A percentile compares a stretch with the other conserved stretches of the same genome.
phyloP scores from a whole-genome alignment of 805 yeast genomes.

The Candida khao-thaluensis region DNA sequence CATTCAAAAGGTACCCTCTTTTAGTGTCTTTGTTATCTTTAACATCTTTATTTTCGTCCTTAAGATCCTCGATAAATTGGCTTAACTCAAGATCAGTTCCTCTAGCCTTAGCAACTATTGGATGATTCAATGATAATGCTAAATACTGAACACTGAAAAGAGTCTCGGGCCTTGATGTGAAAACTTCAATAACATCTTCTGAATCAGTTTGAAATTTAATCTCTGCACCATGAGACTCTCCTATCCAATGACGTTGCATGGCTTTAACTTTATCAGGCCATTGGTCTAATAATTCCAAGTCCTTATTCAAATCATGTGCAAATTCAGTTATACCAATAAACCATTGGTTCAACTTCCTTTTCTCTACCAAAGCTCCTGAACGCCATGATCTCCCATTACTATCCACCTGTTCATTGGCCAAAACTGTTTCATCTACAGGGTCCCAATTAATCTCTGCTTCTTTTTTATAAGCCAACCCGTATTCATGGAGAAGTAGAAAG shows the following conservation, averaged over 20 bases:
- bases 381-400: constrained; percentile 91
- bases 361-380: constrained; percentile 93
- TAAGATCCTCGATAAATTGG: no score
- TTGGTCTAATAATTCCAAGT: constrained; percentile 55
- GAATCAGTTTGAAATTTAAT: constrained; percentile 47
- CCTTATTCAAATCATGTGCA: constrained; percentile 65
- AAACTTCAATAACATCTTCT: constrained; percentile 44
- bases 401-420: constrained; percentile 96
- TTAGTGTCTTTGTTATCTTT: constrained; percentile 38
- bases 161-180: constrained; percentile 91
- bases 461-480: constrained; percentile 81
- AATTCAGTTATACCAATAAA: constrained; percentile 84
- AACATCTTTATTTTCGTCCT: constrained; percentile 39
- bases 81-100: constrained; percentile 39
- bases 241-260: constrained; percentile 96
- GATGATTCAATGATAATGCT: constrained; percentile 75
- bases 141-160: constrained; percentile 77
- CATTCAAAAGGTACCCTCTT: constrained; percentile 55
- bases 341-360: constrained; percentile 83
- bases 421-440: constrained; percentile 90
- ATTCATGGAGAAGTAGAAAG: constrained; percentile 67
- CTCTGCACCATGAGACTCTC: constrained; percentile 78
- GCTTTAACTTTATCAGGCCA: constrained; percentile 91
- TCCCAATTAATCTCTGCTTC: constrained; percentile 97
- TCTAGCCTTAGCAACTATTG: constrained; percentile 46